Base-by-base conservation (phyloP, 352 stramenopile genomes). In the Bremia lactucae region DNA sequence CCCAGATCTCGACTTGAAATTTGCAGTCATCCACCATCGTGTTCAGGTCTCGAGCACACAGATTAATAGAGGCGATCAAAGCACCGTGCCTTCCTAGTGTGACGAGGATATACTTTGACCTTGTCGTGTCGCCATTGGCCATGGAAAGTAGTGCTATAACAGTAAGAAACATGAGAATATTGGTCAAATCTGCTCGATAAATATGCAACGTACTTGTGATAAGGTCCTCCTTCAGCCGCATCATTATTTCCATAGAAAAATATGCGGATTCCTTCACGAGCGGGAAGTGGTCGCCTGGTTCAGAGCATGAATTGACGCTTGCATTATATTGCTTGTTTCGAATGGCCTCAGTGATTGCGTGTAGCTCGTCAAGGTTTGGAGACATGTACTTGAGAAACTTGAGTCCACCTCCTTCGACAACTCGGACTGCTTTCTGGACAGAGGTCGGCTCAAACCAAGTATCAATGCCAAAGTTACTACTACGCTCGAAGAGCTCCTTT, bases 381-480 rank as follows among this genome's bases (percentile, higher is more conserved):
- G 78, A 88, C 23, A 90, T 67, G 35, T 86, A 86, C 42, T 65
- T 71, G 36, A 89, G 37, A 26, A 62, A 57, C 23, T 64, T 39
- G 1, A 91, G 46, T 0, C 51, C 69, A 6, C 49, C 41, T 22
- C 63, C 70, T 7, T 83, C 60, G 2, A 86, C 65, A 15, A 85
- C 55, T 21, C 70, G 75, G 15, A 80, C 44, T 1, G 78, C 69
- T 49, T 95, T 95, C 33, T 86, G 70, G 6, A 92, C 71, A 1
- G 80, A 94, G 4, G 79, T 90, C 31, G 83, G 77, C 55, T 95
- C 83, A 31, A 93, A 93, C 74, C 75, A 84, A 9, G 79, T 65
- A 23, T 67, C 55, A 0, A 87, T 61, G 2, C 61, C 41, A 6
- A 71, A 40, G 7, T 36, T 25, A n/a, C 55, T 43, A 31, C 60